Conservation (phyloP, 345 rosid genomes). For the Pugionium cornutum region DNA sequence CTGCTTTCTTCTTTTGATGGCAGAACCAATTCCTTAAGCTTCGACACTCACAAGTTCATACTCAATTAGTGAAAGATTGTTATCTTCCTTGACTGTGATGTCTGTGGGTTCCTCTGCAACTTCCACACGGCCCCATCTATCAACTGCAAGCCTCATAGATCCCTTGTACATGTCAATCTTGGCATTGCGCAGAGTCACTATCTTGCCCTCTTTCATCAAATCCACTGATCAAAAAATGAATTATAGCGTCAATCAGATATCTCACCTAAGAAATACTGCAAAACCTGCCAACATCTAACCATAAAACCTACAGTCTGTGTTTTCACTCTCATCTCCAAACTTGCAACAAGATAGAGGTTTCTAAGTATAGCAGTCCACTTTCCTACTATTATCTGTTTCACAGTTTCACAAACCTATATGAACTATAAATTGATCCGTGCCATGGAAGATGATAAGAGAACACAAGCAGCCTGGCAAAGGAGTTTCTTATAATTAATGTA, state of each 20-base stretch:
- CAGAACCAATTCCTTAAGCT: neutral
- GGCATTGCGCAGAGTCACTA: conserved; percentile 65
- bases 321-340: neutral
- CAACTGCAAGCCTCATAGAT: conserved; percentile 76
- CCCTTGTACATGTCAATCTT: conserved; percentile 74
- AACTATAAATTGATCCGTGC: neutral
- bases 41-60: conserved; percentile 61
- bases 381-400: neutral
- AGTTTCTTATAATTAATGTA: neutral
- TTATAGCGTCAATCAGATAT: neutral
- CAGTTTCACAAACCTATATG: neutral
- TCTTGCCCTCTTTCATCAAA: conserved; percentile 68
- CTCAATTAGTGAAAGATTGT: conserved; percentile 69
- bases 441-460: conserved; percentile 6
- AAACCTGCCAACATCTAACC: neutral
- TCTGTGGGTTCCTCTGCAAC: conserved; percentile 46
- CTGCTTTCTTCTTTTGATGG: too few relatives aligned
- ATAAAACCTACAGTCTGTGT: neutral
- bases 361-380: neutral
- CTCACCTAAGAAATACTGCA: conserved; percentile 1
- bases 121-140: conserved; percentile 62
- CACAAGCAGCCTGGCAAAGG: neutral
- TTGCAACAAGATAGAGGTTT: neutral
- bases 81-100: conserved; percentile 70
- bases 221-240: conserved; percentile 54